These are phyloP conservation scores for Penicillium psychrosexuale DNA, from an alignment of 2,329 filamentous ascomycete genomes.

Conservation along the genomic window DNA sequence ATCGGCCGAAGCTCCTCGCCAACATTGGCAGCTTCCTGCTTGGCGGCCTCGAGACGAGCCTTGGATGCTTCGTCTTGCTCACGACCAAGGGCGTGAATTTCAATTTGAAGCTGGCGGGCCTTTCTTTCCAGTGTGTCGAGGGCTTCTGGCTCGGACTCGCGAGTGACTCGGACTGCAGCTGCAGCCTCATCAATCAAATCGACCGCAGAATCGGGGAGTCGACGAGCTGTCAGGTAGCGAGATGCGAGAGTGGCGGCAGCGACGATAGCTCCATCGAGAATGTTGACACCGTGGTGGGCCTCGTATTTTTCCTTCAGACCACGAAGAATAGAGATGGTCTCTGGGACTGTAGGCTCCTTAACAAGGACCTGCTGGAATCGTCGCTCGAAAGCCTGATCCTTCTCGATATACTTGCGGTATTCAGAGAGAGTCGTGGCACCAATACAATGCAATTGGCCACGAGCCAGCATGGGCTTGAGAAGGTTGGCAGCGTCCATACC, in stretches of 20 bases:
- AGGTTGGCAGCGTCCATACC: conserved; percentile 99
- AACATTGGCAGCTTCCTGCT: conserved; percentile 88
- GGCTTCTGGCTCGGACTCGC: conserved; percentile 93
- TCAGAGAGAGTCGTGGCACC: conserved; percentile 92
- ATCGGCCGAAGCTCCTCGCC: conserved; percentile 89
- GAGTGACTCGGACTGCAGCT: conserved; percentile 89
- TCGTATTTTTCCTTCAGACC: conserved; percentile 98
- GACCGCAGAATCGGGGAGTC: conserved; percentile 93
- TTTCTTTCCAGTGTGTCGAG: conserved; percentile 92
- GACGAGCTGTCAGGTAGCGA: conserved; percentile 84
- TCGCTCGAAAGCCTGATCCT: conserved; percentile 95
- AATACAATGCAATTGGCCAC: conserved; percentile 95
- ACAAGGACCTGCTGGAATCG: conserved; percentile 98
- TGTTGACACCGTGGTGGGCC: conserved; percentile 95
- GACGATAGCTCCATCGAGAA: conserved; percentile 90
- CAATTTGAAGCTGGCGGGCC: conserved; percentile 87
- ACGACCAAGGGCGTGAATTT: conserved; percentile 90
- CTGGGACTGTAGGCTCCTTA: conserved; percentile 82
- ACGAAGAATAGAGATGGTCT: conserved; percentile 97
- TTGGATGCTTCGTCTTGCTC: conserved; percentile 95
- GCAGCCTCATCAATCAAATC: conserved; percentile 96
- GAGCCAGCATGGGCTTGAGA: conserved; percentile 95
- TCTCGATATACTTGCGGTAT: conserved; percentile 98
- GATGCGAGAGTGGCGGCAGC: conserved; percentile 86
- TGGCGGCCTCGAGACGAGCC: conserved; percentile 74